A percentile compares a stretch with the other conserved stretches of the same genome.
phyloP scores from a whole-genome alignment of 495 filamentous ascomycete species.

The Astrocystis sublimbata region DNA sequence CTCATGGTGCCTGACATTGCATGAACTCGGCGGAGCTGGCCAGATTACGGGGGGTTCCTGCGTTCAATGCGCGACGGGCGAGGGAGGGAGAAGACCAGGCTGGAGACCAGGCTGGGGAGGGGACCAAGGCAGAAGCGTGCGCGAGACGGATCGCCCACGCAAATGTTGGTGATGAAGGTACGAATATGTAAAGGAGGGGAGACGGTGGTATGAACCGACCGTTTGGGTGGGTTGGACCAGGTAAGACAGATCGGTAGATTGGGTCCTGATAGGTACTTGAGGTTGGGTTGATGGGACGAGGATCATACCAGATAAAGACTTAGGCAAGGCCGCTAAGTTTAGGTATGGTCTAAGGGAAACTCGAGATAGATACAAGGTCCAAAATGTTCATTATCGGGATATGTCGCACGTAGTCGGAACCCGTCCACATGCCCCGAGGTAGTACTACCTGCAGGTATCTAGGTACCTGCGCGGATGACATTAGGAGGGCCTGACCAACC shows the following conservation, averaged over 20 bases:
- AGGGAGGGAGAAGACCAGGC: background rate
- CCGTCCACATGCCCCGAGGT: background rate
- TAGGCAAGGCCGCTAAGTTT: background rate
- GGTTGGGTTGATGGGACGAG: slow-evolving; percentile 2
- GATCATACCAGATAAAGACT: slow-evolving; percentile 12
- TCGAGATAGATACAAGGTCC: background rate
- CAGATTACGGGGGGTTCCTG: slow-evolving; percentile 7
- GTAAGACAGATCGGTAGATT: background rate
- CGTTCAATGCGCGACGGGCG: background rate
- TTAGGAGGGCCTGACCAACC: background rate
- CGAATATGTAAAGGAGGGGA: background rate
- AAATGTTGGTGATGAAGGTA: background rate
- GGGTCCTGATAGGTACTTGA: background rate
- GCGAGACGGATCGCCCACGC: background rate
- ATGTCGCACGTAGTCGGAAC: no score
- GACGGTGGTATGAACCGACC: background rate
- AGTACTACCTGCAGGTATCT: background rate
- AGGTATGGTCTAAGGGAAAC: background rate
- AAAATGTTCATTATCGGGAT: background rate
- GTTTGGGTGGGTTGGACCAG: background rate
- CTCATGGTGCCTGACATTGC: slow-evolving; percentile 48
- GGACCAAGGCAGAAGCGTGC: no score
- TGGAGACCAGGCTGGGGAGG: no score
- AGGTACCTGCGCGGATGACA: background rate
- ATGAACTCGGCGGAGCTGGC: slow-evolving; percentile 11